Evolutionary conservation across 805 yeast genomes (phyloP).

Genomic region (Zygosaccharomyces lentus): DNA sequence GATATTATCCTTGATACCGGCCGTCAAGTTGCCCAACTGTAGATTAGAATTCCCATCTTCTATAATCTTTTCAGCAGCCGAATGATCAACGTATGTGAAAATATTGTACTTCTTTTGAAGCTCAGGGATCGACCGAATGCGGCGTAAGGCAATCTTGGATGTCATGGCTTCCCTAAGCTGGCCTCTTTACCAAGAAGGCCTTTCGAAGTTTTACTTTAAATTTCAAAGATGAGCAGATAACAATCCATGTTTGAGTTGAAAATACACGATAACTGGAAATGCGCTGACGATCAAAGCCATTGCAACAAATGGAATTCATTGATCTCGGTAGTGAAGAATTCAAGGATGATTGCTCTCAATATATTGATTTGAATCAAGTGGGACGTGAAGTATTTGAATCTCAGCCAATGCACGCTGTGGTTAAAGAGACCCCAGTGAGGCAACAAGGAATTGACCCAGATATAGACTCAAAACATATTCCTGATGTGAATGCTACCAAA

Average conservation of each 20-base stretch:
- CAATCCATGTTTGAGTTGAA: neutral
- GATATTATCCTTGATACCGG: constrained; percentile 77
- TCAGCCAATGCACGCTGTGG: neutral
- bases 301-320: constrained; percentile 8
- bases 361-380: constrained; percentile 1
- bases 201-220: neutral
- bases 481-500: neutral
- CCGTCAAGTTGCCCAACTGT: constrained; percentile 33
- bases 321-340: constrained; percentile 5
- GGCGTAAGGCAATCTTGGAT: constrained; percentile 14
- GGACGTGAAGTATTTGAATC: constrained; percentile 8
- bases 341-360: constrained; percentile 1
- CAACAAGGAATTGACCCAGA: neutral
- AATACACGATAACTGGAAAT: neutral
- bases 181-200: no score
- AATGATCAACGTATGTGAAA: constrained; percentile 40
- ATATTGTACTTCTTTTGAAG: constrained; percentile 36
- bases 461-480: neutral
- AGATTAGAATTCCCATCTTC: constrained; percentile 6
- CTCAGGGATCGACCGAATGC: constrained; percentile 15
- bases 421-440: neutral
- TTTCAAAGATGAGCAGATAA: neutral
- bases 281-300: neutral
- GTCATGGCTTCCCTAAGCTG: neutral
- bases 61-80: constrained; percentile 12